phyloP scores from a whole-genome alignment of 2,329 filamentous ascomycete genomes.

The Dothistroma pini region DNA sequence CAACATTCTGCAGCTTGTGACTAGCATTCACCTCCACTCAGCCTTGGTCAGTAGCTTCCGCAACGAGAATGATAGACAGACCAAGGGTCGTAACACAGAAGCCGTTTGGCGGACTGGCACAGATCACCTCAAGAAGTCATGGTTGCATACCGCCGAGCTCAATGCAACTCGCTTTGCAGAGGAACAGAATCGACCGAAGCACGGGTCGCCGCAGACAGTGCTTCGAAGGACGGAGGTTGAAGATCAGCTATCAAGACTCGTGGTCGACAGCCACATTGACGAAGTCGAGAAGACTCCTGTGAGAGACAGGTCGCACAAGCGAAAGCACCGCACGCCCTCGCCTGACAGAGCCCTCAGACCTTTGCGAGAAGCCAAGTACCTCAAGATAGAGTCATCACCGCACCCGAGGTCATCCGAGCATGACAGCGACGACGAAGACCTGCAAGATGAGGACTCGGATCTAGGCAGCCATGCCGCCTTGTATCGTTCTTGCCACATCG shows the following conservation, averaged over 20 bases:
- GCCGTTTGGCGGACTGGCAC: neutral
- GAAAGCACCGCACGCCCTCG: too few species aligned
- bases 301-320: too few species aligned
- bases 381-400: neutral
- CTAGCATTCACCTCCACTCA: neutral
- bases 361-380: neutral
- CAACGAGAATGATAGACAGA: neutral
- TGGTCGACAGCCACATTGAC: too few species aligned
- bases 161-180: neutral
- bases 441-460: neutral
- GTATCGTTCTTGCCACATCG: neutral
- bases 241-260: neutral
- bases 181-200: neutral
- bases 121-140: neutral
- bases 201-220: neutral
- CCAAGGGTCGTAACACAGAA: neutral
- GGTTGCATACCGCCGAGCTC: neutral
- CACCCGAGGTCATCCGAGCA: neutral
- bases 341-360: too few species aligned
- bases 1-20: neutral
- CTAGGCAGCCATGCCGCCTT: neutral
- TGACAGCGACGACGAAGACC: neutral
- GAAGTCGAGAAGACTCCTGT: too few species aligned
- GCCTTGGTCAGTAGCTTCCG: neutral
- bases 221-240: neutral